Evolutionary conservation across 1,284 basidiomycete genomes (phyloP), one percentile per base, ranked within the genome.

Genomic region (Irpex rosettiformis): DNA sequence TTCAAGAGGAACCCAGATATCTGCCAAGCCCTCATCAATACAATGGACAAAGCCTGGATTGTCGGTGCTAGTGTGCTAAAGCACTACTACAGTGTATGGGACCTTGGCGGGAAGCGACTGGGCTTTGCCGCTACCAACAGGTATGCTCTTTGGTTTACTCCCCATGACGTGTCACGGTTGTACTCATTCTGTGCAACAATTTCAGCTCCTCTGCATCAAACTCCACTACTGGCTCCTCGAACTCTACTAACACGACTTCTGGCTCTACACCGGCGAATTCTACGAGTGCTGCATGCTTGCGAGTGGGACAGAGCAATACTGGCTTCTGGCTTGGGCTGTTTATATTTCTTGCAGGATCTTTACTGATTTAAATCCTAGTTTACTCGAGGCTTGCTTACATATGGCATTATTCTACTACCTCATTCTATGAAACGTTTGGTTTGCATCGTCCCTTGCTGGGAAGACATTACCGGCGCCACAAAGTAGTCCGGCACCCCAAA

Each of bases 31-130:
- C 72, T 84, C 43, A 82, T 84, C 70, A 84, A 84, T 61, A 78
- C 79, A 13, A 76, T 79, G 61, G 79, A 81, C 66, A 77, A 76
- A 2, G 69, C 79, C 55, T 73, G 75, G 54, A 72, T 83, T 45
- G 75, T 84, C 33, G 81, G 81, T 13, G 81, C 77, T 22, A 80
- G 79, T 61, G 60, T 83, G 54, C 69, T 83, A 60, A 82, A 83
- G 70, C 82, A 83, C 64, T 83, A 81, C 61, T 83, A 82, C 64
- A 82, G 77, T 60, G 77, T 81, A 16, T 83, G 79, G 79, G 81
- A 83, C 66, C 71, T 83, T 37, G 77, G 74, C 48, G 67, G 67
- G 11, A 73, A 75, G 61, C 70, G 78, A 24, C 69, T 83, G 67
- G 81, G 81, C 4, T 83, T 84, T 61, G 80, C 81, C 37, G 71